Base-by-base conservation (phyloP, 495 filamentous ascomycete genomes). In the Neurospora africana region DNA sequence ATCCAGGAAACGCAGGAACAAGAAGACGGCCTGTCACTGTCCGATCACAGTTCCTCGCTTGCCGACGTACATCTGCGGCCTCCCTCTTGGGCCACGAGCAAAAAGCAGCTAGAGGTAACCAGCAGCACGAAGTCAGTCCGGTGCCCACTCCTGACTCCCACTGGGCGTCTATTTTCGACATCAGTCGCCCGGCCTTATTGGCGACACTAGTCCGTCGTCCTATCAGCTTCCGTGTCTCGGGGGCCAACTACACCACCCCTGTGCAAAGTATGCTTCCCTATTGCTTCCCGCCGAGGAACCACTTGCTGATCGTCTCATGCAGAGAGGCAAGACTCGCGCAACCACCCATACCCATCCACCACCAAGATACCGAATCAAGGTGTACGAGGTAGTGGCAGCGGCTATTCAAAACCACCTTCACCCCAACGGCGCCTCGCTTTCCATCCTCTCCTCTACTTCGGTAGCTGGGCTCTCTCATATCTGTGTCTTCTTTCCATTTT, bases 381-480 rank as follows among this genome's bases (percentile, higher is more conserved):
- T 77, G 74, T 73, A 68, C 74, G 76, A 79, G 73, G 74, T 72
- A 72, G 76, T 74, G 70, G 75, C 79, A 83, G 83, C 85, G 85
- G 80, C 81, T 82, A 82, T 83, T 85, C 84, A 87, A 86, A 88
- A 86, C 83, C 83, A 78, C 75, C 77, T 73, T 75, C 75, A 39
- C 79, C 76, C 84, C 83, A 78, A 78, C 75, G 71, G 73, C 74
- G 75, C 76, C 78, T 78, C 75, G 76, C 71, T 73, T 72, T 71
- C 76, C 71, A 68, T 73, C 74, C 77, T 78, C 75, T 81, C 71
- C 79, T 81, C 71, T 77, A 78, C 71, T 74, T 83, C 82, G 81
- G 81, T 81, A 87, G 85, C 86, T 86, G 85, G 85, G 78, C 86
- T 87, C 86, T 83, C 82, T 81, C 79, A 79, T 82, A 80, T 81